phyloP scores from a whole-genome alignment of 1,284 basidiomycete genomes.

The Tylopilus orsonianus region DNA sequence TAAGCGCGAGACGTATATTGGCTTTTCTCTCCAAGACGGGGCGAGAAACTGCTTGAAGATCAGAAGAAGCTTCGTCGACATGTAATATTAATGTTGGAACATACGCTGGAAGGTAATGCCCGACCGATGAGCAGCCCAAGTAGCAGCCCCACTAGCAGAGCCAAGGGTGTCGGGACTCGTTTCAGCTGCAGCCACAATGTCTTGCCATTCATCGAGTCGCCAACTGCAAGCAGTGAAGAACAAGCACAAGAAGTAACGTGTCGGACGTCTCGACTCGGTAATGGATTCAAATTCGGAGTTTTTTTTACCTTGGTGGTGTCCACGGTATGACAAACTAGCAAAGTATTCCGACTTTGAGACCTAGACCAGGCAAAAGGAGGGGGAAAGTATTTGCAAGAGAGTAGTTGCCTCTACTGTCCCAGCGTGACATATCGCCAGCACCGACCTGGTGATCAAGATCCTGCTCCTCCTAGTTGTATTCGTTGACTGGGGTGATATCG shows the following conservation, averaged over 20 bases:
- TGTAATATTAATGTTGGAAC: slow-evolving; percentile 22
- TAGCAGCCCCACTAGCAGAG: slow-evolving; percentile 62
- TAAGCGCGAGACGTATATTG: slow-evolving; percentile 47
- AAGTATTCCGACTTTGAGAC: no score
- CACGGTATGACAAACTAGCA: no score
- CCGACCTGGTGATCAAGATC: no score
- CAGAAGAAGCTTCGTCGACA: no score
- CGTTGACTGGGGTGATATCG: no score
- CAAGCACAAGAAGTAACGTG: not conserved
- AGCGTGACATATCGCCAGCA: no score
- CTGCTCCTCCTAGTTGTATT: no score
- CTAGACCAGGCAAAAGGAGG: no score
- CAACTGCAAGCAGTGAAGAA: not conserved
- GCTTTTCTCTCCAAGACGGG: slow-evolving; percentile 55
- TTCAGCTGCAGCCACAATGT: slow-evolving; percentile 26
- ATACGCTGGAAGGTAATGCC: slow-evolving; percentile 48
- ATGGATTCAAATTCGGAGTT: not conserved
- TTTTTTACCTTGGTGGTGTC: not conserved
- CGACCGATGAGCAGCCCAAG: slow-evolving; percentile 65
- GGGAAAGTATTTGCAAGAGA: no score
- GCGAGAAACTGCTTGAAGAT: slow-evolving; percentile 21
- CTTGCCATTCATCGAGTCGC: slow-evolving; percentile 29
- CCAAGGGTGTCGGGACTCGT: slow-evolving; percentile 51
- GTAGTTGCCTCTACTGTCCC: no score
- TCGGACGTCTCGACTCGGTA: no score